These are phyloP conservation scores for Sporothrix humicola DNA, from an alignment of 2,329 filamentous ascomycete species.

Conservation along the genomic window DNA sequence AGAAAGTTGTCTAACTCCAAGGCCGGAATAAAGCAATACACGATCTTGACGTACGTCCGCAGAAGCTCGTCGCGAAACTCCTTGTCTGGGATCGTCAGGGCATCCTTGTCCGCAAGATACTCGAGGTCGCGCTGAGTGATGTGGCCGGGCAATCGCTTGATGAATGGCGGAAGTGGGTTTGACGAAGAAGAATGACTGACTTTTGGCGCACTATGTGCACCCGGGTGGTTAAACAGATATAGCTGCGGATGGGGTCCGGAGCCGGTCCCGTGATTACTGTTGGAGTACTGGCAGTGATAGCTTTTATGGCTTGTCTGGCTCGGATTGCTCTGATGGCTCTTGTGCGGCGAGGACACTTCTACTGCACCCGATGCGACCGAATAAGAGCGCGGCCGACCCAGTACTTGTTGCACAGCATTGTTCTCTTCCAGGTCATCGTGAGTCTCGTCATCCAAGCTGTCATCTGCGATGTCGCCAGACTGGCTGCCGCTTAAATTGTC, in stretches of 20 bases:
- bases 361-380: too few species aligned
- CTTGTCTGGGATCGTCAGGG: neutral
- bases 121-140: neutral
- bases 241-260: too few species aligned
- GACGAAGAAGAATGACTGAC: neutral
- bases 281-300: too few species aligned
- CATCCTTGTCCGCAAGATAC: neutral
- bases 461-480: neutral
- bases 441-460: neutral
- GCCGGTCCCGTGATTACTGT: too few species aligned
- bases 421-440: neutral
- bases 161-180: neutral
- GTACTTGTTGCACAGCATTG: neutral
- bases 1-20: neutral
- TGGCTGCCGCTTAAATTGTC: neutral
- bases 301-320: too few species aligned
- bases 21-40: neutral
- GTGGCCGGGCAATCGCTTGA: neutral
- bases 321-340: too few species aligned
- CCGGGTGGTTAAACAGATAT: too few species aligned
- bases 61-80: neutral
- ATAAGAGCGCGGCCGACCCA: too few species aligned
- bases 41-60: neutral
- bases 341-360: too few species aligned
- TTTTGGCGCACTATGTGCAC: too few species aligned